Evolutionary conservation across 305 asterid genomes (phyloP).

Genomic region (Fraxinus velutina): DNA sequence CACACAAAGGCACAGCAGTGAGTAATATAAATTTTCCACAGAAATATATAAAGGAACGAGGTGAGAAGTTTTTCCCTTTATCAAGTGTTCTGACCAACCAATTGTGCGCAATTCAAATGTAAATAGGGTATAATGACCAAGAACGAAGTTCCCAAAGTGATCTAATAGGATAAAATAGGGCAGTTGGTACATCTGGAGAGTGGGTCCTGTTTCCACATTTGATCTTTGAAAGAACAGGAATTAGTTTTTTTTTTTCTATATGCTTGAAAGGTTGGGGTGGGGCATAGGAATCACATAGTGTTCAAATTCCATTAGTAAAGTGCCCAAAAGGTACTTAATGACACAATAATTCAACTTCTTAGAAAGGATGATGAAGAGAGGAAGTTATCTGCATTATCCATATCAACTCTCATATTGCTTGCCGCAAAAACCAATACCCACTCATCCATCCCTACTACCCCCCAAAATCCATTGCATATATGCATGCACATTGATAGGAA

Average conservation of each 20-base stretch:
- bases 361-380: neutral
- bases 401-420: neutral
- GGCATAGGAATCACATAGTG: neutral
- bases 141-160: neutral
- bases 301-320: neutral
- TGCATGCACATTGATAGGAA: neutral
- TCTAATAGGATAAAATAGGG: neutral
- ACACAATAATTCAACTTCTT: neutral
- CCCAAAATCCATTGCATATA: neutral
- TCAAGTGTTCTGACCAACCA: neutral
- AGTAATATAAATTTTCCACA: no score
- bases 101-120: neutral
- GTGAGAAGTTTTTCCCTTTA: neutral
- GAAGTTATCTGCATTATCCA: neutral
- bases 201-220: neutral
- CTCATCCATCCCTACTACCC: neutral
- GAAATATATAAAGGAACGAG: neutral
- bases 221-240: neutral
- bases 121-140: neutral
- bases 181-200: neutral
- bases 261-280: neutral
- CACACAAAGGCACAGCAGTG: neutral
- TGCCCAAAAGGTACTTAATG: neutral
- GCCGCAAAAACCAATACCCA: neutral
- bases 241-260: neutral